Percentiles rank a stretch among this genome's conserved stretches.
phyloP scores from a whole-genome alignment of 2,329 filamentous ascomycete species.

The Epichloe gansuensis region DNA sequence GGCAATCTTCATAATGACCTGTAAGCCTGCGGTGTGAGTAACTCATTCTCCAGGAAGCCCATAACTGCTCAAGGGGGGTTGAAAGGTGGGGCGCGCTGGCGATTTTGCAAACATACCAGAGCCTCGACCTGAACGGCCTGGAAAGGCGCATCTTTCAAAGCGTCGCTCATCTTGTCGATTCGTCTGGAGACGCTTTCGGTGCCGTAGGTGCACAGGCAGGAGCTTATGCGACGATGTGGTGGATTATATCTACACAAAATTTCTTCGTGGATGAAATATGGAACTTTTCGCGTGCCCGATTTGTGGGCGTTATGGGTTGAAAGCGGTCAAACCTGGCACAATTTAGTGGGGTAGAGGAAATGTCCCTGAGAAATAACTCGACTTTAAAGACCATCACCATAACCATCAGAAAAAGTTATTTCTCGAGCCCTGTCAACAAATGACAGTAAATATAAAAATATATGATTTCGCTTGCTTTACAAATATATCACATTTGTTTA shows the following conservation, averaged over 20 bases:
- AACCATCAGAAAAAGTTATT: neutral
- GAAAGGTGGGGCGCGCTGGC: slow-evolving; percentile 21
- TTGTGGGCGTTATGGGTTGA: slow-evolving; percentile 33
- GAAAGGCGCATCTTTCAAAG: slow-evolving; percentile 55
- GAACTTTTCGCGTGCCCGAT: slow-evolving; percentile 28
- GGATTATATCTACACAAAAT: slow-evolving; percentile 8
- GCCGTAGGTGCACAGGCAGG: slow-evolving; percentile 6
- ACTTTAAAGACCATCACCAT: neutral
- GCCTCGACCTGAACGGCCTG: slow-evolving; percentile 89
- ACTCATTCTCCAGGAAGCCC: slow-evolving; percentile 9
- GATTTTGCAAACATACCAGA: slow-evolving; percentile 48
- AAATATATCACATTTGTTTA: neutral
- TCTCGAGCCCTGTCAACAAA: neutral
- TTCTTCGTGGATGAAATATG: slow-evolving; percentile 25
- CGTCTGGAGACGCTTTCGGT: neutral
- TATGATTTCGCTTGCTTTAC: slow-evolving; percentile 1
- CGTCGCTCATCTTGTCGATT: slow-evolving; percentile 42
- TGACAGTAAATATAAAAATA: neutral
- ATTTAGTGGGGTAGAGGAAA: slow-evolving; percentile 9
- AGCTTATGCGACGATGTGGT: slow-evolving; percentile 15
- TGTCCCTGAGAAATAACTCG: neutral
- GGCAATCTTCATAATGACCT: slow-evolving; percentile 97
- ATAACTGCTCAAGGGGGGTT: slow-evolving; percentile 11
- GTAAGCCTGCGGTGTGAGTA: slow-evolving; percentile 6
- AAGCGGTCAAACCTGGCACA: slow-evolving; percentile 27